Base-by-base conservation (phyloP, 2,329 filamentous ascomycete species). In the Grosmannia clavigera region DNA sequence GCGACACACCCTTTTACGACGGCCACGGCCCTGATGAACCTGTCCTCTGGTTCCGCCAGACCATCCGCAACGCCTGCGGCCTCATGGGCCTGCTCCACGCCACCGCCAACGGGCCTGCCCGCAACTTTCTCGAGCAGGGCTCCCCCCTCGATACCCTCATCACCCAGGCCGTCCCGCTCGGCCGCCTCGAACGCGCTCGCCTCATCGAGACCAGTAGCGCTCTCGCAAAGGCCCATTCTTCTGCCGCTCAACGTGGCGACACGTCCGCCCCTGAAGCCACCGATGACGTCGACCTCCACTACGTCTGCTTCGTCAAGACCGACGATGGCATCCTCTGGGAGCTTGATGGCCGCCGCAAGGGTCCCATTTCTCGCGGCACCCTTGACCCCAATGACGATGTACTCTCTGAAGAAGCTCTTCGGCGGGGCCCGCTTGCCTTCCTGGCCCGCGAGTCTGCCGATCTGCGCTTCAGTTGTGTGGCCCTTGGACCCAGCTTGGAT, bases 21-120 rank as follows among this genome's bases (percentile, higher is more conserved):
- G 87, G 86, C 52, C 78, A 77, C 22, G 91, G 91, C 1, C 74
- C 80, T 0, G 69, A 68, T 0, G 90, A 96, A 69, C 86, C 89
- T 5, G 89, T 96, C 0, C 69, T 95, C 9, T 99, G 92, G 94
- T 97, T 92, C 79, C 88, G 84, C 66, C 92, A 97, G 76, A 97
- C 92, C 0, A 96, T 97, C 67, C 82, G 88, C 62, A 95, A 97
- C 70, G 90, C 92, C 0, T 97, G 92, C 71, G 92, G 92, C 0
- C 75, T 96, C 53, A 96, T 96, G 76, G 94, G 88, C 0, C 74
- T 97, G 33, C 71, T 97, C 54, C 94, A 97, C 70, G 88, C 86
- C 22, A 82, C 90, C 0, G 80, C 80, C 54, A 99, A 97, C 71
- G 91, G 91, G 0, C 78, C 80, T 1, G 86, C 88, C 0, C 75